Percentiles rank a stretch among this genome's conserved stretches.
Evolutionary conservation across 1,284 basidiomycete genomes (phyloP).

Genomic region (Tylopilus sp.): DNA sequence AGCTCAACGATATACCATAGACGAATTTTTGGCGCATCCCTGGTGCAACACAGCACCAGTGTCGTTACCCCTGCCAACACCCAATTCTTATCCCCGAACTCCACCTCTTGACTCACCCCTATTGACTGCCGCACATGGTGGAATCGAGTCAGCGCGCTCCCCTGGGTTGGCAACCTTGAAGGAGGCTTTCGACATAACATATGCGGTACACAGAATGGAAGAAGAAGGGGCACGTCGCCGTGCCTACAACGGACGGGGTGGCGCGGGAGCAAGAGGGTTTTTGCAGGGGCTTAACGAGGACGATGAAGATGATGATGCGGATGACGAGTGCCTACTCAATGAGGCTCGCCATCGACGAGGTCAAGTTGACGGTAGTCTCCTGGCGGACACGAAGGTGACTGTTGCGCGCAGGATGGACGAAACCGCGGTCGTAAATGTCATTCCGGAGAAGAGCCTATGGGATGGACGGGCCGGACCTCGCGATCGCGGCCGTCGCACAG

Average conservation of each 20-base stretch:
- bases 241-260: constrained; percentile 74
- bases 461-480: constrained; percentile 76
- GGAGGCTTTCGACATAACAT: constrained; percentile 98
- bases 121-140: constrained; percentile 74
- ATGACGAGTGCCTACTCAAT: constrained; percentile 46
- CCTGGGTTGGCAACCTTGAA: constrained; percentile 91
- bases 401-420: constrained; percentile 37
- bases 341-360: constrained; percentile 49
- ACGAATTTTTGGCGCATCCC: constrained; percentile 95
- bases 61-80: constrained; percentile 60
- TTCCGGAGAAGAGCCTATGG: constrained; percentile 33
- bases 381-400: constrained; percentile 34
- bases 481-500: constrained; percentile 48
- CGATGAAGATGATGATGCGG: constrained; percentile 58
- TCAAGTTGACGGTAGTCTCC: constrained; percentile 32
- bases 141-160: constrained; percentile 73
- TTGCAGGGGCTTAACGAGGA: constrained; percentile 90
- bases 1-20: constrained; percentile 92
- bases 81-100: constrained; percentile 43
- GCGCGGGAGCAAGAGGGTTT: constrained; percentile 77
- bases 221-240: constrained; percentile 90
- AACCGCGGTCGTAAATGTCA: constrained; percentile 13
- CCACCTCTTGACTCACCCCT: constrained; percentile 89
- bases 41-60: constrained; percentile 81
- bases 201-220: constrained; percentile 98